phyloP scores from a whole-genome alignment of 73 alveolate species.

The Stentor coeruleus region DNA sequence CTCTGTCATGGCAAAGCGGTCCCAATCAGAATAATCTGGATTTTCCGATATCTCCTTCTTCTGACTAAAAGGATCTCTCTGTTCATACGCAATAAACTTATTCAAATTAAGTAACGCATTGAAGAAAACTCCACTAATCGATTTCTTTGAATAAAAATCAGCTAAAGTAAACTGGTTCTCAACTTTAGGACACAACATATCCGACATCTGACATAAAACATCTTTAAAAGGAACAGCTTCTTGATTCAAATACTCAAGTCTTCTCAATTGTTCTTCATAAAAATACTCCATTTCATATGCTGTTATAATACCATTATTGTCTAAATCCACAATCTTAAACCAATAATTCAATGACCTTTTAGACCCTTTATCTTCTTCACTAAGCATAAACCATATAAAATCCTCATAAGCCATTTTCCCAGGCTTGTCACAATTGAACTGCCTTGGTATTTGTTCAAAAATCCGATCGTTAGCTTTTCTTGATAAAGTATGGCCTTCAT shows the following conservation, averaged over 20 bases:
- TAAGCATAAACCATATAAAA: constrained; percentile 93
- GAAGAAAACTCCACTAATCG: constrained; percentile 84
- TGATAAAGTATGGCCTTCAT: constrained; percentile 96
- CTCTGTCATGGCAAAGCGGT: constrained; percentile 93
- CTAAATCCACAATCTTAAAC: constrained; percentile 96
- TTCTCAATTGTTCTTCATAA: constrained; percentile 91
- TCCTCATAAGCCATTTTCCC: constrained; percentile 99
- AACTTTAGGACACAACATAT: constrained; percentile 77
- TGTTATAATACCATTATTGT: constrained; percentile 89
- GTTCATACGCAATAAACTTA: constrained; percentile 65
- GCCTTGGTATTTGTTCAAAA: constrained; percentile 96
- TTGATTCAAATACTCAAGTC: constrained; percentile 92
- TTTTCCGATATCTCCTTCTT: constrained; percentile 76
- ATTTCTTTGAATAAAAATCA: constrained; percentile 67
- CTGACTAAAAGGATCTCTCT: constrained; percentile 69
- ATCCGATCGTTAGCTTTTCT: constrained; percentile 97
- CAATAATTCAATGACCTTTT: constrained; percentile 91
- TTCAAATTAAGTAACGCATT: constrained; percentile 77
- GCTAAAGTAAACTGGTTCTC: constrained; percentile 85
- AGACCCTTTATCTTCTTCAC: constrained; percentile 98
- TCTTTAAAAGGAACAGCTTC: constrained; percentile 94
- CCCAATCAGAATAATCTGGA: constrained; percentile 98
- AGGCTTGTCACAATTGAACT: constrained; percentile 82
- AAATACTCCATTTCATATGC: constrained; percentile 95
- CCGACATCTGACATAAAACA: constrained; percentile 89